Conservation (phyloP, 176 grass and related monocot genomes). For the Tillandsia fasciculata region DNA sequence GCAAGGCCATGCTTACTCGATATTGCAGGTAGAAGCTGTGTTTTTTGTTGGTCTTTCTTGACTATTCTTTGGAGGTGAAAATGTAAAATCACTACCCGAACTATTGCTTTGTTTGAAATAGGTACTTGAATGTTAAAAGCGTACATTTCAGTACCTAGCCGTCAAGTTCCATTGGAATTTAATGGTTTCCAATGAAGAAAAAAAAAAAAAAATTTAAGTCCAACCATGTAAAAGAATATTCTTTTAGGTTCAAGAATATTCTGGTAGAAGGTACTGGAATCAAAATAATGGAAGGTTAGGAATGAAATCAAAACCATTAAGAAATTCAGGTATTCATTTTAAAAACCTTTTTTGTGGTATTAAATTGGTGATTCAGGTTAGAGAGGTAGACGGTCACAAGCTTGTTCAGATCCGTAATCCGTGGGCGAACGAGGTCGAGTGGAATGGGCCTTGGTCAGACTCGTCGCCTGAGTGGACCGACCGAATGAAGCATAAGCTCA, state of each 20-base stretch:
- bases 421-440: constrained; percentile 98
- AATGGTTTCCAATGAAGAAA: no score
- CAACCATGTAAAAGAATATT: no score
- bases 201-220: no score
- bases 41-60: background rate
- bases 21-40: constrained; percentile 64
- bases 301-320: no score
- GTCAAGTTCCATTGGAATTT: no score
- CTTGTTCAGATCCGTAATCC: constrained; percentile 98
- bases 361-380: constrained; percentile 52
- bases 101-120: no score
- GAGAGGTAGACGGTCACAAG: constrained; percentile 97
- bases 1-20: constrained; percentile 97
- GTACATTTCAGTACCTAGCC: no score
- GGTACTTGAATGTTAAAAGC: no score
- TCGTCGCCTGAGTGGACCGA: constrained; percentile 89
- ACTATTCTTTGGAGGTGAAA: constrained; percentile 7
- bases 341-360: background rate
- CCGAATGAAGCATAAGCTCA: constrained; percentile 97
- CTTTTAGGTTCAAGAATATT: no score
- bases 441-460: constrained; percentile 99
- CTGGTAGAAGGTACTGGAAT: no score
- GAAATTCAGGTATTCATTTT: no score
- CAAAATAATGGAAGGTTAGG: no score
- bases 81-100: background rate